Conservation (phyloP, 179 eudicot genomes). For the Silene vulgaris region DNA sequence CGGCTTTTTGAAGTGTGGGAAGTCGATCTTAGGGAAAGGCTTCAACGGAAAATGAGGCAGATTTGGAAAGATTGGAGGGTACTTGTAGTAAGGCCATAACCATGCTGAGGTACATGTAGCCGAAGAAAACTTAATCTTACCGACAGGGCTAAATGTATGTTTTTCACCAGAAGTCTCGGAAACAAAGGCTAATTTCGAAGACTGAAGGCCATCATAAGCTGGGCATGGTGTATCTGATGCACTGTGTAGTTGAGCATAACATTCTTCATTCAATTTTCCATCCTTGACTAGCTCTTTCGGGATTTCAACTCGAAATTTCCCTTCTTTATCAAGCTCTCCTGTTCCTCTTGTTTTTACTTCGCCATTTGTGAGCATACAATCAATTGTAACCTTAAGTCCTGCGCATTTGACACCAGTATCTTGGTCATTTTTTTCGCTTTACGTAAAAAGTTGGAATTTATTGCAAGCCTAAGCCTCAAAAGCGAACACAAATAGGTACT, state of each 20-base stretch:
- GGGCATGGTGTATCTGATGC: slow-evolving; percentile 58
- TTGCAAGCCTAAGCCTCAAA: slow-evolving; percentile 25
- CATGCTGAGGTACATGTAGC: slow-evolving; percentile 62
- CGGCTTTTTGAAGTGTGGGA: slow-evolving; percentile 15
- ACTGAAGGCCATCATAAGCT: slow-evolving; percentile 29
- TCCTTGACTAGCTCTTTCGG: slow-evolving; percentile 39
- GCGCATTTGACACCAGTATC: slow-evolving; percentile 10
- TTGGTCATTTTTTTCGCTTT: slow-evolving; percentile 5
- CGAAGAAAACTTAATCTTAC: slow-evolving; percentile 50
- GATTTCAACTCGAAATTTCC: slow-evolving; percentile 48
- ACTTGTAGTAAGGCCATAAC: slow-evolving; percentile 48
- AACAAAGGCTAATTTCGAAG: slow-evolving; percentile 37
- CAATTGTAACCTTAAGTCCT: slow-evolving; percentile 70
- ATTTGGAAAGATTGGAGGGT: slow-evolving; percentile 32
- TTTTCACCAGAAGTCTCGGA: slow-evolving; percentile 32
- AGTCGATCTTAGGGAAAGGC: slow-evolving; percentile 20
- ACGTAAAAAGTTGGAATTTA: slow-evolving; percentile 39
- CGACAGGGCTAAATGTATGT: slow-evolving; percentile 36
- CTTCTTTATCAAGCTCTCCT: slow-evolving; percentile 50
- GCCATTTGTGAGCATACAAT: slow-evolving; percentile 59
- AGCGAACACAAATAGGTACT: background rate
- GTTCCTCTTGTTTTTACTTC: slow-evolving; percentile 43
- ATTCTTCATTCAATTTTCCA: slow-evolving; percentile 44
- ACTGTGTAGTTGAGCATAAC: slow-evolving; percentile 70
- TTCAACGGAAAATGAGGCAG: slow-evolving; percentile 18